Percentiles rank a stretch among this genome's conserved stretches.
Conservation (phyloP, 805 yeast species). For the Myxozyma neotropica region DNA sequence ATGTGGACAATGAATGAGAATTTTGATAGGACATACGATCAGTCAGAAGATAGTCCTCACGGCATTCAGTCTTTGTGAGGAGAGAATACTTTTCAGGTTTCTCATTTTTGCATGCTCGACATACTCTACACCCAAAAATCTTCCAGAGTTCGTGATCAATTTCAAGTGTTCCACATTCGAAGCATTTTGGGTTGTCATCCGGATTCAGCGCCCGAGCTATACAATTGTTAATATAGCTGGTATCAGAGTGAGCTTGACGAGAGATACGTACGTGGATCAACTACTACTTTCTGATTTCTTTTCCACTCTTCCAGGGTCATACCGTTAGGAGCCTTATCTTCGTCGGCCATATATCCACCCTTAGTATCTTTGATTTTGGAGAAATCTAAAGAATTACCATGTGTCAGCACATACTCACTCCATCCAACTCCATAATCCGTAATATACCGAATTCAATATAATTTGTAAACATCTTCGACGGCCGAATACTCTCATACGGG, state of each 20-base stretch:
- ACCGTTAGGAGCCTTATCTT: slow-evolving; percentile 41
- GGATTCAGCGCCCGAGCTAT: slow-evolving; percentile 71
- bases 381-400: slow-evolving; percentile 59
- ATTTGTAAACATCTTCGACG: slow-evolving; percentile 41
- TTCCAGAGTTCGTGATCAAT: slow-evolving; percentile 71
- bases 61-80: slow-evolving; percentile 92
- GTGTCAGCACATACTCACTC: neutral
- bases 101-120: slow-evolving; percentile 71
- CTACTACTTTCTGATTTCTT: slow-evolving; percentile 48
- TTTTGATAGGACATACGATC: slow-evolving; percentile 65
- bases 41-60: slow-evolving; percentile 87
- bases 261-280: slow-evolving; percentile 25
- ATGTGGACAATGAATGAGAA: no score
- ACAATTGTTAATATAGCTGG: neutral
- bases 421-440: neutral
- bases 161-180: slow-evolving; percentile 73
- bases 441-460: slow-evolving; percentile 45
- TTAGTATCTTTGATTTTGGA: slow-evolving; percentile 84
- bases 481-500: slow-evolving; percentile 30
- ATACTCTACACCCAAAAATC: slow-evolving; percentile 74
- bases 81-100: slow-evolving; percentile 87
- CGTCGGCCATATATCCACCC: slow-evolving; percentile 77
- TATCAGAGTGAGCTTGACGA: neutral
- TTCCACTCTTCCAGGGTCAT: slow-evolving; percentile 58
- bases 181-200: slow-evolving; percentile 76